Conservation (phyloP, 1,139 yeast genomes). For the Pichia sp. region DNA sequence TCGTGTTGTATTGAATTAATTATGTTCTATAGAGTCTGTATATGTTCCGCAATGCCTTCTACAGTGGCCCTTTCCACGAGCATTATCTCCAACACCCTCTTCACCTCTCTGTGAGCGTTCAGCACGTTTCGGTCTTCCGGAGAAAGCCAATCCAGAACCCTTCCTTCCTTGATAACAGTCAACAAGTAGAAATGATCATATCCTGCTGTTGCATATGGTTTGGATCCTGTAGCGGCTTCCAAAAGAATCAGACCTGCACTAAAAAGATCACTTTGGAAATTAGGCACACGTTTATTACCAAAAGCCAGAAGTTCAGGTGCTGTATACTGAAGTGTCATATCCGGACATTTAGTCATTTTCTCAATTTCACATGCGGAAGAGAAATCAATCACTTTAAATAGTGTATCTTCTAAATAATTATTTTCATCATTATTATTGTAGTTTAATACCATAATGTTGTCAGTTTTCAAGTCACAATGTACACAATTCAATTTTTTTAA, state of each 20-base stretch:
- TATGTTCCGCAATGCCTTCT: slow-evolving; percentile 1
- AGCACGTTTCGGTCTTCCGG: slow-evolving; percentile 21
- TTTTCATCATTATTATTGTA: slow-evolving; percentile 5
- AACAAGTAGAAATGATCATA: slow-evolving; percentile 26
- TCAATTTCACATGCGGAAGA: slow-evolving; percentile 28
- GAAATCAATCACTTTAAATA: slow-evolving; percentile 34
- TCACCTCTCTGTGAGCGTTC: neutral
- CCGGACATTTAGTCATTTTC: slow-evolving; percentile 26
- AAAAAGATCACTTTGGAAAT: slow-evolving; percentile 28
- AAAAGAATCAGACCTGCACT: slow-evolving; percentile 33
- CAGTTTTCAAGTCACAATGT: slow-evolving; percentile 35
- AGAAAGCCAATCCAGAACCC: slow-evolving; percentile 24
- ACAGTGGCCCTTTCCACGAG: slow-evolving; percentile 1
- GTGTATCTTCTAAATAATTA: neutral
- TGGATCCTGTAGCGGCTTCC: slow-evolving; percentile 31
- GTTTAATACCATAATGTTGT: slow-evolving; percentile 29
- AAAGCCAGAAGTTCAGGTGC: slow-evolving; percentile 32
- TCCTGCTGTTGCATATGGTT: slow-evolving; percentile 29
- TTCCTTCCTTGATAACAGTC: slow-evolving; percentile 23
- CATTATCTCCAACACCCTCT: neutral
- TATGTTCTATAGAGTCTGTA: too few relatives aligned
- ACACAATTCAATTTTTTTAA: slow-evolving; percentile 26
- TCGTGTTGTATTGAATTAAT: too few relatives aligned
- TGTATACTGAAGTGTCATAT: slow-evolving; percentile 33
- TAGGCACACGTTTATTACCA: slow-evolving; percentile 20